Evolutionary conservation across 495 filamentous ascomycete genomes (phyloP).

Genomic region (Hypoxylon perforatum): DNA sequence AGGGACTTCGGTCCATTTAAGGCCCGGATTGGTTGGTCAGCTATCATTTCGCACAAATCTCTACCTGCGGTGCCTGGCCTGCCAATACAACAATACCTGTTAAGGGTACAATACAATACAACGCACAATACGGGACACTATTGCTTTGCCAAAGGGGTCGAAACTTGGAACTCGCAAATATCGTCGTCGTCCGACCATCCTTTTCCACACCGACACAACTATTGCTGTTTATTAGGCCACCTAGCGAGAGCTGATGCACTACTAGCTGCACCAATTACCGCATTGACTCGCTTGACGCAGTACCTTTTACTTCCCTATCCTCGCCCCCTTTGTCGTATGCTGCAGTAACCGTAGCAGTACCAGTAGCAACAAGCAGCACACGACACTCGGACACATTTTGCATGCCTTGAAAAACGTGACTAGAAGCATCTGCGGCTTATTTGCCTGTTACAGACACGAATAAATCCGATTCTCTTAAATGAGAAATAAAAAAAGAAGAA

Average conservation of each 20-base stretch:
- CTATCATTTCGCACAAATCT: slow-evolving; percentile 35
- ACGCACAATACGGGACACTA: background rate
- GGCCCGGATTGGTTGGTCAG: slow-evolving; percentile 30
- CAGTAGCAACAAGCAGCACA: slow-evolving; percentile 3
- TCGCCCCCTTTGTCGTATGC: background rate
- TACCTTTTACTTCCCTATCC: no score
- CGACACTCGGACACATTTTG: slow-evolving; percentile 17
- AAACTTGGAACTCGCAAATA: slow-evolving; percentile 27
- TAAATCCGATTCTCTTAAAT: slow-evolving; percentile 22
- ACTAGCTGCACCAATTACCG: slow-evolving; percentile 7
- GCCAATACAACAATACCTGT: background rate
- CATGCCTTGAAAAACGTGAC: slow-evolving; percentile 29
- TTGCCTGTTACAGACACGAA: slow-evolving; percentile 35
- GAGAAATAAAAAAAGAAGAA: slow-evolving; percentile 12
- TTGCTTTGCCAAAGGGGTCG: slow-evolving; percentile 9
- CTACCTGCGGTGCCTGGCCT: slow-evolving; percentile 15
- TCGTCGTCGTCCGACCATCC: slow-evolving; percentile 33
- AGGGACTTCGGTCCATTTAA: slow-evolving; percentile 24
- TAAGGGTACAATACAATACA: background rate
- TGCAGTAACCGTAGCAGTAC: background rate
- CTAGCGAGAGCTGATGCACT: no score
- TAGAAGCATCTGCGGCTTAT: slow-evolving; percentile 36
- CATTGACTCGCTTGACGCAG: background rate
- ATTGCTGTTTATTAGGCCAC: slow-evolving; percentile 5
- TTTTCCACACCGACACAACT: slow-evolving; percentile 26